phyloP scores from a whole-genome alignment of 768 basidiomycete genomes.

The Podaxis sp. region DNA sequence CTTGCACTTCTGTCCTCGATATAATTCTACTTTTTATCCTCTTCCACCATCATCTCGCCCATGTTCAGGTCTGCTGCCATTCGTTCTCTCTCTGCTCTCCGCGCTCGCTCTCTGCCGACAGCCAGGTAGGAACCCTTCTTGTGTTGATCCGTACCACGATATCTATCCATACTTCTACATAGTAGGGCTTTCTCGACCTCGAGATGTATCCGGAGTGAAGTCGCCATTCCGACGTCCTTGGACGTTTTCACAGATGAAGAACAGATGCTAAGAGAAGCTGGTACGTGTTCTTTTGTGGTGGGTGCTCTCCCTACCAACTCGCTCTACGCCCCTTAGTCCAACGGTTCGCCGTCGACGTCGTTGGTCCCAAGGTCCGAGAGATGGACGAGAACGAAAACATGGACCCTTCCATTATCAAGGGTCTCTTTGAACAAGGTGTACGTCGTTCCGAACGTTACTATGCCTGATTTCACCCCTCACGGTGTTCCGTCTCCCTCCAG shows the following conservation, averaged over 20 bases:
- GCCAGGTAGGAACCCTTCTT: conserved; percentile 10
- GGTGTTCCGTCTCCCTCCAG: conserved; percentile 35
- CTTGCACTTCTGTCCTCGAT: background rate
- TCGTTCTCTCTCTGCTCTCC: conserved; percentile 21
- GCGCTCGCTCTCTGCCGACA: conserved; percentile 8
- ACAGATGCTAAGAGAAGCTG: conserved; percentile 87
- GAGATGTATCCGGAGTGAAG: conserved; percentile 29
- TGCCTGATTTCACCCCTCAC: conserved; percentile 9
- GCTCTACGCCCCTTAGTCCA: conserved; percentile 52
- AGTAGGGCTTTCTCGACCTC: conserved; percentile 40
- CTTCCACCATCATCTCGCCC: conserved; percentile 10
- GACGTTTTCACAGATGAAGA: conserved; percentile 93
- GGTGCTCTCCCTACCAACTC: background rate
- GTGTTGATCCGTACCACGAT: background rate
- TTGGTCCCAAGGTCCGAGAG: conserved; percentile 88
- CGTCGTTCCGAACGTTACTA: conserved; percentile 26
- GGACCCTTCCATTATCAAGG: conserved; percentile 85
- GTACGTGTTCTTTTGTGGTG: conserved; percentile 40
- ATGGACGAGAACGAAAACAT: conserved; percentile 98
- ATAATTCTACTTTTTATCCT: background rate
- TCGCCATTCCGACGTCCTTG: conserved; percentile 51
- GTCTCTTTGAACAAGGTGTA: conserved; percentile 94
- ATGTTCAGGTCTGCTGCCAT: conserved; percentile 27
- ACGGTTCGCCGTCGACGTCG: conserved; percentile 86
- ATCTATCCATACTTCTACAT: background rate